Evolutionary conservation across 352 stramenopile species (phyloP).

Genomic region (Globisporangium cederbergense): DNA sequence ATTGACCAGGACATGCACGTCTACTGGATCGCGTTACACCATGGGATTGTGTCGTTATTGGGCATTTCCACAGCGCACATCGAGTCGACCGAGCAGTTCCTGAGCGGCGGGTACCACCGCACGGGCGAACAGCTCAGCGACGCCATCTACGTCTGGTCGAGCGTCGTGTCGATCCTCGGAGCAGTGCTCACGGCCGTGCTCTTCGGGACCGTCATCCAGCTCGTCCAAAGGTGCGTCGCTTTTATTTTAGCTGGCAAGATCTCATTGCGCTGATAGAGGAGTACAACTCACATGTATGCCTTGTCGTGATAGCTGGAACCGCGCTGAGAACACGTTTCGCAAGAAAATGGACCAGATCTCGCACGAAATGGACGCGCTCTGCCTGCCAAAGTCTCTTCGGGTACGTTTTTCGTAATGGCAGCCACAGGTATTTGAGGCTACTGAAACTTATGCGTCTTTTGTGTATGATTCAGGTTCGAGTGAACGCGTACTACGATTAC

Average conservation of each 20-base stretch:
- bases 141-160: conserved; percentile 41
- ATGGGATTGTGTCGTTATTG: conserved; percentile 51
- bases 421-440: too few species aligned
- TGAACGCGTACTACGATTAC: conserved; percentile 70
- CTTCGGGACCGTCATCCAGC: conserved; percentile 53
- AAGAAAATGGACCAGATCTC: conserved; percentile 74
- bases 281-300: neutral
- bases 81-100: conserved; percentile 39
- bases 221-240: conserved; percentile 44
- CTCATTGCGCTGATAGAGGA: neutral
- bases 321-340: conserved; percentile 55
- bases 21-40: conserved; percentile 59
- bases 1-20: conserved; percentile 33
- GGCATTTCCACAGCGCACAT: conserved; percentile 44
- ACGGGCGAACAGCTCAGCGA: conserved; percentile 12
- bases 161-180: conserved; percentile 38
- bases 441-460: too few species aligned
- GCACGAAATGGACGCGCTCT: conserved; percentile 62
- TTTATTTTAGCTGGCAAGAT: neutral
- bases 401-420: conserved; percentile 18
- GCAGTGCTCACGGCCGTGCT: conserved; percentile 42
- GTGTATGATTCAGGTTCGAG: conserved; percentile 8
- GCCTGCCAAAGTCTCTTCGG: conserved; percentile 46
- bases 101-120: conserved; percentile 44
- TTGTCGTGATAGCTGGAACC: conserved; percentile 37